phyloP scores from a whole-genome alignment of 2,329 filamentous ascomycete genomes.

The Colletotrichum melonis region DNA sequence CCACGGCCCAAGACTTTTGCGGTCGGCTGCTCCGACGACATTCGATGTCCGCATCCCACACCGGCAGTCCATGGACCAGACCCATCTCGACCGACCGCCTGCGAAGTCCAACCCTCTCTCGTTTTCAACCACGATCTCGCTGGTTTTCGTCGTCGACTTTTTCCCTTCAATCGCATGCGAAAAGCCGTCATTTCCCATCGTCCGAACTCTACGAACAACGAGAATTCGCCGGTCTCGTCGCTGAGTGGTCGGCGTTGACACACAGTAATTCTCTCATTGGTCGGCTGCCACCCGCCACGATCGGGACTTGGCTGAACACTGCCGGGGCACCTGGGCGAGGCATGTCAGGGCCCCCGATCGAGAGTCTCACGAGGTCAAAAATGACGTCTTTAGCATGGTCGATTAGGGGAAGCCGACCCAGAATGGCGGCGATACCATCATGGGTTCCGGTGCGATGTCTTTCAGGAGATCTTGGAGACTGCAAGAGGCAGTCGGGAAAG shows the following conservation, averaged over 20 bases:
- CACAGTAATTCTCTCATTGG: constrained; percentile 37
- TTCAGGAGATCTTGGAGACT: constrained; percentile 17
- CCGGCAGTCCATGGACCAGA: constrained; percentile 24
- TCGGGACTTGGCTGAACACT: constrained; percentile 33
- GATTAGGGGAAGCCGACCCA: constrained; percentile 11
- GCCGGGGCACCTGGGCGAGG: constrained; percentile 33
- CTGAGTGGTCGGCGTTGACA: constrained; percentile 38
- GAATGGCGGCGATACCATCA: constrained; percentile 22
- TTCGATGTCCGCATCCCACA: constrained; percentile 28
- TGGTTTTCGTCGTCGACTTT: background rate
- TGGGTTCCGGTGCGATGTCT: constrained; percentile 1
- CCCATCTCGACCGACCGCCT: constrained; percentile 28
- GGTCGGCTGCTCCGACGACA: constrained; percentile 26
- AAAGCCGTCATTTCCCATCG: constrained; percentile 29
- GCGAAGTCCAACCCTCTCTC: background rate
- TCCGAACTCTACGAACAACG: constrained; percentile 26
- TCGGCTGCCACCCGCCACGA: constrained; percentile 33
- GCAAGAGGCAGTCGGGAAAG: constrained; percentile 13
- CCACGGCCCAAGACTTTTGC: constrained; percentile 10
- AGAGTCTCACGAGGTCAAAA: constrained; percentile 28
- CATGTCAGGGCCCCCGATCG: constrained; percentile 28
- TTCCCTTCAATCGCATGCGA: constrained; percentile 30
- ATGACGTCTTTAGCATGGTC: constrained; percentile 32
- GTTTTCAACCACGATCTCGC: background rate
- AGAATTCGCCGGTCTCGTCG: constrained; percentile 35